A percentile compares a stretch with the other conserved stretches of the same genome.
These are phyloP conservation scores for Kwoniella newhampshirensis DNA, from an alignment of 768 basidiomycete genomes.

Conservation along the genomic window DNA sequence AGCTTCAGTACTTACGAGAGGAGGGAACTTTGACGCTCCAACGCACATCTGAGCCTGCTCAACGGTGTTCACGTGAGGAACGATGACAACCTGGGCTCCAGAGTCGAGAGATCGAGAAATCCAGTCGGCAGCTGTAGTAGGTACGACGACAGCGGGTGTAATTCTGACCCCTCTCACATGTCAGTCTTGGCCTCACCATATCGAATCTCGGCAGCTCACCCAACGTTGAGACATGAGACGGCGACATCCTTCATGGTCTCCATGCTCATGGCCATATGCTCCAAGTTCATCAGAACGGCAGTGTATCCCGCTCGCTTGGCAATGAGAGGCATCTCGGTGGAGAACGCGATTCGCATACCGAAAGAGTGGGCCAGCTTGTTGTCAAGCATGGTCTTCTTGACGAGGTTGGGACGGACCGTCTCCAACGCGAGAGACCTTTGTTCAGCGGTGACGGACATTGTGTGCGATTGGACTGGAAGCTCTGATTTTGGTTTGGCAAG, in stretches of 20 bases:
- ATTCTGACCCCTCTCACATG: slow-evolving; percentile 21
- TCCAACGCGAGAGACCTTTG: no score
- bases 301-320: slow-evolving; percentile 38
- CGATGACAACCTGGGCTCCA: slow-evolving; percentile 42
- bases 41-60: slow-evolving; percentile 37
- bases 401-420: slow-evolving; percentile 9
- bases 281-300: slow-evolving; percentile 41
- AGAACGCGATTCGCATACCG: slow-evolving; percentile 30
- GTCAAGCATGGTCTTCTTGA: slow-evolving; percentile 14
- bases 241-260: slow-evolving; percentile 33
- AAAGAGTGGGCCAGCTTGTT: slow-evolving; percentile 34
- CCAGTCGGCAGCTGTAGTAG: slow-evolving; percentile 44
- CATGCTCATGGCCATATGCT: slow-evolving; percentile 36
- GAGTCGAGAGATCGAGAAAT: slow-evolving; percentile 43
- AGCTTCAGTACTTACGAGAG: slow-evolving; percentile 15
- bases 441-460: no score
- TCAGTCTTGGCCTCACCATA: neutral
- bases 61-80: slow-evolving; percentile 39
- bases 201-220: slow-evolving; percentile 18
- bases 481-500: no score
- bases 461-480: no score
- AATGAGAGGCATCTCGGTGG: slow-evolving; percentile 31
- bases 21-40: slow-evolving; percentile 33
- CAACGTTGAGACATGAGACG: slow-evolving; percentile 24
- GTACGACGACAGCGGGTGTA: slow-evolving; percentile 40